Evolutionary conservation across 179 eudicot species (phyloP).

Genomic region (Carnegiea gigantea): DNA sequence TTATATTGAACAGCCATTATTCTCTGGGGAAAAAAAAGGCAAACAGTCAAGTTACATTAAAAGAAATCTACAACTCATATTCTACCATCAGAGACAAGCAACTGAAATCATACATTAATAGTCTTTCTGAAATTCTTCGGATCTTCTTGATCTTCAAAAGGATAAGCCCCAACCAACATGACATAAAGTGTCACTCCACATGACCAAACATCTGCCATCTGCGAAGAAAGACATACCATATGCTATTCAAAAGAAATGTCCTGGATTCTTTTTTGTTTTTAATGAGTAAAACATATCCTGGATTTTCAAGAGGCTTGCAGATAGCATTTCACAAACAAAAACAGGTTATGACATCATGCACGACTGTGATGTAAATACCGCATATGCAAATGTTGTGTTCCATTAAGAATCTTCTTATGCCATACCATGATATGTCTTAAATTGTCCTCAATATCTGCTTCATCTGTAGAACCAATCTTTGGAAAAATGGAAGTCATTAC

Average conservation of each 20-base stretch:
- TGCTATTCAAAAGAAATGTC: background rate
- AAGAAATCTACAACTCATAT: background rate
- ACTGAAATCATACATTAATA: slow-evolving; percentile 46
- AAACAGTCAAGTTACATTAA: background rate
- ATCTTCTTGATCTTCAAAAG: slow-evolving; percentile 81
- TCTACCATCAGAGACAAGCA: background rate
- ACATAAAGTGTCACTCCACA: slow-evolving; percentile 83
- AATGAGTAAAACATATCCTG: too few relatives aligned
- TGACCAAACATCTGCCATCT: slow-evolving; percentile 93
- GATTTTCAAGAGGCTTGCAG: background rate
- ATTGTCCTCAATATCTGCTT: background rate
- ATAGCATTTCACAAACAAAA: background rate
- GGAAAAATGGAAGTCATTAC: too few relatives aligned
- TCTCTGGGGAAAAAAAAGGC: slow-evolving; percentile 23
- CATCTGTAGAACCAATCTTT: background rate
- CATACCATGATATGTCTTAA: background rate
- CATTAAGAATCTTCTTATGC: background rate
- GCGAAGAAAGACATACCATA: slow-evolving; percentile 12
- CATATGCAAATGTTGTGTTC: background rate
- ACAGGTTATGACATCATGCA: background rate
- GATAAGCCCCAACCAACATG: slow-evolving; percentile 85
- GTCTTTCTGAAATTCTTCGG: slow-evolving; percentile 80
- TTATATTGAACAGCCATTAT: slow-evolving; percentile 43
- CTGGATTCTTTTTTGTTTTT: slow-evolving; percentile 3
- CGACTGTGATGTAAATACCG: background rate